Evolutionary conservation across 768 basidiomycete species (phyloP).

Genomic region (Terana coerulea): DNA sequence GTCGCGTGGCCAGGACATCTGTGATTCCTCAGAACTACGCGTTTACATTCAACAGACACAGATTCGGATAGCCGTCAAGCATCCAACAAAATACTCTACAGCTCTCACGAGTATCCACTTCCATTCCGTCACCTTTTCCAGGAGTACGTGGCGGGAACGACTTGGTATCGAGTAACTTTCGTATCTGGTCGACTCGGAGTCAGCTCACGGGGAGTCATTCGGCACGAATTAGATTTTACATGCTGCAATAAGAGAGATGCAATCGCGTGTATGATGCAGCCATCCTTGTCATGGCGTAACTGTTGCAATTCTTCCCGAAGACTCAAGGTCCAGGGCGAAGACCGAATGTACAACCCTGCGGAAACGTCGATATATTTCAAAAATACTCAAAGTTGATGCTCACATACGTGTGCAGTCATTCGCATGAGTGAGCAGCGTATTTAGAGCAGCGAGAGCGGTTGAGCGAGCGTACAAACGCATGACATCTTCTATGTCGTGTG

Average conservation of each 20-base stretch:
- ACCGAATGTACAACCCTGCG: constrained; percentile 18
- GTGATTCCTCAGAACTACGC: constrained; percentile 22
- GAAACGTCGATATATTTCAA: too few relatives aligned
- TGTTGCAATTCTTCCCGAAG: constrained; percentile 27
- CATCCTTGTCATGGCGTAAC: constrained; percentile 8
- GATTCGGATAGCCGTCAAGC: not conserved
- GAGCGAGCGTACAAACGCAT: not conserved
- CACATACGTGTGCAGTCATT: not conserved
- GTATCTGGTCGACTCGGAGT: too few relatives aligned
- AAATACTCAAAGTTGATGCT: too few relatives aligned
- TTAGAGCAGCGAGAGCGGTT: not conserved
- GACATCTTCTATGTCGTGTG: too few relatives aligned
- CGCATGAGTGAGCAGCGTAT: not conserved
- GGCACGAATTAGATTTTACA: too few relatives aligned
- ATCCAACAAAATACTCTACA: not conserved
- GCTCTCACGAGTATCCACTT: constrained; percentile 21
- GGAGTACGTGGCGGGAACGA: too few relatives aligned
- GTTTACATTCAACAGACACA: not conserved
- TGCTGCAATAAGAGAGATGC: too few relatives aligned
- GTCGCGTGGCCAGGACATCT: constrained; percentile 18
- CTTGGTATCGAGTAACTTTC: too few relatives aligned
- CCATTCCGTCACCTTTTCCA: too few relatives aligned
- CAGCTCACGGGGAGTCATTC: too few relatives aligned
- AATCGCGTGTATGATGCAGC: too few relatives aligned
- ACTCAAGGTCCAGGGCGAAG: constrained; percentile 50